These are phyloP conservation scores for Aristolochia fimbriata DNA, from an alignment of 164 flowering plant species.

Conservation along the genomic window DNA sequence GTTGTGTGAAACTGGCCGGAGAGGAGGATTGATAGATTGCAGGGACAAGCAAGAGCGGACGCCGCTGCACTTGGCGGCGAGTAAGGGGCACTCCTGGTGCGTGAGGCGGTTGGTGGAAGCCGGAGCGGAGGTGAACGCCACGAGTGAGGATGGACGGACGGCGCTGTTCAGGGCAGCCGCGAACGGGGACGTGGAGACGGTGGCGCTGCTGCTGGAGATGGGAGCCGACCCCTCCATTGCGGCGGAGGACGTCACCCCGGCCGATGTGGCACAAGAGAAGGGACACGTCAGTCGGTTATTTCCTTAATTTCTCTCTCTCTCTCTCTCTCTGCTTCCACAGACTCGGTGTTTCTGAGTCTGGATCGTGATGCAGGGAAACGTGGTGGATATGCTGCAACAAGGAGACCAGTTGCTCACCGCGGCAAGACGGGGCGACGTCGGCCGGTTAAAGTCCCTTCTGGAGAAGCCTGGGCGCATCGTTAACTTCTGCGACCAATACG, in stretches of 20 bases:
- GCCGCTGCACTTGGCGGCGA: slow-evolving; percentile 36
- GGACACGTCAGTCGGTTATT: slow-evolving; percentile 29
- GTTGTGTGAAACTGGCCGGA: slow-evolving; percentile 3
- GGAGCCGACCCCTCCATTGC: slow-evolving; percentile 40
- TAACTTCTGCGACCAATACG: slow-evolving; percentile 42
- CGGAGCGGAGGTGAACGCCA: slow-evolving; percentile 39
- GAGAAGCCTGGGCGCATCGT: slow-evolving; percentile 18
- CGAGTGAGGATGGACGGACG: slow-evolving; percentile 36
- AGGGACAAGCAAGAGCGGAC: slow-evolving; percentile 36
- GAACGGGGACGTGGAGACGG: slow-evolving; percentile 37
- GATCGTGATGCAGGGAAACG: slow-evolving; percentile 22
- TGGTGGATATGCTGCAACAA: slow-evolving; percentile 29
- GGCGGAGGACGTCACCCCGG: slow-evolving; percentile 15
- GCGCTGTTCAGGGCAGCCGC: slow-evolving; percentile 39
- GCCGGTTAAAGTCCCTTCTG: slow-evolving; percentile 23
- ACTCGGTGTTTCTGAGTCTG: too few relatives aligned
- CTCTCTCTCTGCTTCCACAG: too few relatives aligned
- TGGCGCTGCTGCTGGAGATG: slow-evolving; percentile 26
- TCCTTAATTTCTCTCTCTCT: too few relatives aligned
- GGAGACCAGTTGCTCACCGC: slow-evolving; percentile 44
- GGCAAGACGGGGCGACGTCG: slow-evolving; percentile 44
- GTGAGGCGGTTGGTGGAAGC: slow-evolving; percentile 30
- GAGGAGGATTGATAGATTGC: slow-evolving; percentile 27
- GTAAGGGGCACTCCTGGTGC: slow-evolving; percentile 27
- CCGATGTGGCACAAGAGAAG: slow-evolving; percentile 38